A percentile compares a stretch with the other conserved stretches of the same genome.
phyloP scores from a whole-genome alignment of 169 alveolate genomes.

The Plasmodium gallinaceum region DNA sequence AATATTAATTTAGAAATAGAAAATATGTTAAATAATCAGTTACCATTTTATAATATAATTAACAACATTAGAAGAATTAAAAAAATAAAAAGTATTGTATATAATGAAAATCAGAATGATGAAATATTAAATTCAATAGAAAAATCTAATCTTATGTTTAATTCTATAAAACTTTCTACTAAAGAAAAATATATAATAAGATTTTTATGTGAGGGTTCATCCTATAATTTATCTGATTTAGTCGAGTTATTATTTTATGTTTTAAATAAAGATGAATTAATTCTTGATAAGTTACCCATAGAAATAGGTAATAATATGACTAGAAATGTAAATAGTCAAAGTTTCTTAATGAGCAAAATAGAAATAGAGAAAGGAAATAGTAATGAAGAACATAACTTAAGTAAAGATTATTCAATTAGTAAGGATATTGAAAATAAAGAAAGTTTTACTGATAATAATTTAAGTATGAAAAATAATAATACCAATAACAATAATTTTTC shows the following conservation, averaged over 20 bases:
- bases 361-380: constrained; percentile 1
- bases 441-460: background rate
- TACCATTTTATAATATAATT: constrained; percentile 62
- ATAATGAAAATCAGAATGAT: constrained; percentile 57
- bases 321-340: background rate
- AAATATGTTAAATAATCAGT: constrained; percentile 33
- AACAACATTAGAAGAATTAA: constrained; percentile 58
- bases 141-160: constrained; percentile 64
- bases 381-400: background rate
- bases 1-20: constrained; percentile 27
- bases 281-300: constrained; percentile 29
- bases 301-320: constrained; percentile 6
- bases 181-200: constrained; percentile 57
- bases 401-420: background rate
- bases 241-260: constrained; percentile 50
- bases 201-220: constrained; percentile 66
- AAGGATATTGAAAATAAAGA: background rate
- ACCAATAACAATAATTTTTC: constrained; percentile 4
- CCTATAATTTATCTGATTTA: constrained; percentile 25
- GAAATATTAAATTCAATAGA: constrained; percentile 59
- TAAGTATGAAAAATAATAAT: background rate
- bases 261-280: constrained; percentile 57
- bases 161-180: constrained; percentile 31
- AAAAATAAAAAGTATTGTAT: constrained; percentile 39
- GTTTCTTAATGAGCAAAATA: background rate